These are phyloP conservation scores for Ensete ventricosum DNA, from an alignment of 176 grass and related monocot species.

Conservation along the genomic window DNA sequence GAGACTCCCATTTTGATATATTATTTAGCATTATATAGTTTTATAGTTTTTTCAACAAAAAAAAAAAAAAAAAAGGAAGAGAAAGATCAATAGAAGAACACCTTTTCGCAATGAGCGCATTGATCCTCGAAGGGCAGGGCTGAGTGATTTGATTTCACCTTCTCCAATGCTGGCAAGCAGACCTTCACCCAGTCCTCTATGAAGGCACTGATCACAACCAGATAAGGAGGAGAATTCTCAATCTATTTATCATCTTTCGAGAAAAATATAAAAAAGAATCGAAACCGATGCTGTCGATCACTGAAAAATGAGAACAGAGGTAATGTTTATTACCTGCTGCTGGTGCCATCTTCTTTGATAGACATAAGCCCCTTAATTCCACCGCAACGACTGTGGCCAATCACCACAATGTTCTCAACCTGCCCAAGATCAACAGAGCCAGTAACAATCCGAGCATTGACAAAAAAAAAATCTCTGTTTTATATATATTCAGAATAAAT, in stretches of 20 bases:
- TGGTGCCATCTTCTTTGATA: constrained; percentile 35
- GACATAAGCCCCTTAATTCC: constrained; percentile 73
- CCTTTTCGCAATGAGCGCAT: constrained; percentile 13
- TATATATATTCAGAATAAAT: no score
- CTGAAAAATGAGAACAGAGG: neutral
- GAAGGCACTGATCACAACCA: constrained; percentile 3
- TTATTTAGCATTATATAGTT: no score
- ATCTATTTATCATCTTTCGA: neutral
- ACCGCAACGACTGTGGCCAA: constrained; percentile 74
- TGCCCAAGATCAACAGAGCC: constrained; percentile 11
- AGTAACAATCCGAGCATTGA: neutral
- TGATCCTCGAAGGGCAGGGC: neutral
- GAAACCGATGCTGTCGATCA: neutral
- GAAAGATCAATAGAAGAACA: neutral
- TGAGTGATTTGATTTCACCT: neutral
- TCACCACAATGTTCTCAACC: constrained; percentile 68
- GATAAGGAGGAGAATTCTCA: neutral
- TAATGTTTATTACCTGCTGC: constrained; percentile 27
- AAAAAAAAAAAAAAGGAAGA: no score
- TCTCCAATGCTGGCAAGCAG: neutral
- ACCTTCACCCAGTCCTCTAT: constrained; percentile 19
- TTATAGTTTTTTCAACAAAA: no score
- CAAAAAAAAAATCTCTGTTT: no score
- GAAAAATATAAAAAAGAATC: neutral
- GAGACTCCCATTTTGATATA: no score